phyloP scores from a whole-genome alignment of 1,284 basidiomycete species.

The Pseudozyma tsukubaensis region DNA sequence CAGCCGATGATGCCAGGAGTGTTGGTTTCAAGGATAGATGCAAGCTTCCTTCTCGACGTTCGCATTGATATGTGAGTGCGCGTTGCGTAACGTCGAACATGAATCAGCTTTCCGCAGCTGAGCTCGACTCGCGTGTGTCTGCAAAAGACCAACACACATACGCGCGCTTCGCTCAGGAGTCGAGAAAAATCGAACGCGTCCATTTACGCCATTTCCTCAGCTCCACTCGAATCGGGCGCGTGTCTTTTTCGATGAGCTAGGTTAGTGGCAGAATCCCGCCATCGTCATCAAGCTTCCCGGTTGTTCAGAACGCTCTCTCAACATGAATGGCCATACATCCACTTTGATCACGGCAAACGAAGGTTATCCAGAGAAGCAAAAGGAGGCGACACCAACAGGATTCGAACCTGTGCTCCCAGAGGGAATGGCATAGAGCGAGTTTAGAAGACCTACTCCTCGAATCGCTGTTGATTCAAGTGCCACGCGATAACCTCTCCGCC shows the following conservation, averaged over 20 bases:
- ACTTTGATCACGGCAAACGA: no score
- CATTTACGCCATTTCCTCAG: slow-evolving; percentile 21
- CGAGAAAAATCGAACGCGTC: slow-evolving; percentile 2
- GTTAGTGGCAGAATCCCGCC: not conserved
- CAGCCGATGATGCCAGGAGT: no score
- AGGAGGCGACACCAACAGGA: slow-evolving; percentile 51
- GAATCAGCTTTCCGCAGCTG: slow-evolving; percentile 3
- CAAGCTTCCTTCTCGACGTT: no score
- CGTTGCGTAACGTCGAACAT: slow-evolving; percentile 1
- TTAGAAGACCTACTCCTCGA: slow-evolving; percentile 36
- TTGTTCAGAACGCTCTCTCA: no score
- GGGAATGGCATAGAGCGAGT: slow-evolving; percentile 46
- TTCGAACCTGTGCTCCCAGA: slow-evolving; percentile 57
- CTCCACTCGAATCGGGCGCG: not conserved
- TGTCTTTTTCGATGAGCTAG: not conserved
- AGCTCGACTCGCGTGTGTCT: slow-evolving; percentile 3
- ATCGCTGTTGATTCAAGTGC: slow-evolving; percentile 37
- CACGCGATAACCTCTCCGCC: slow-evolving; percentile 58
- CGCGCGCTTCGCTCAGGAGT: slow-evolving; percentile 2
- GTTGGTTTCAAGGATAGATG: no score
- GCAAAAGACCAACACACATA: slow-evolving; percentile 12
- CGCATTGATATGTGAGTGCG: no score
- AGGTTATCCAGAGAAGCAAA: not conserved
- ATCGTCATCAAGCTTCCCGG: no score
- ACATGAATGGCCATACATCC: no score